A percentile compares a stretch with the other conserved stretches of the same genome.
Conservation (phyloP, 345 rosid genomes). For the Corymbia maculata region DNA sequence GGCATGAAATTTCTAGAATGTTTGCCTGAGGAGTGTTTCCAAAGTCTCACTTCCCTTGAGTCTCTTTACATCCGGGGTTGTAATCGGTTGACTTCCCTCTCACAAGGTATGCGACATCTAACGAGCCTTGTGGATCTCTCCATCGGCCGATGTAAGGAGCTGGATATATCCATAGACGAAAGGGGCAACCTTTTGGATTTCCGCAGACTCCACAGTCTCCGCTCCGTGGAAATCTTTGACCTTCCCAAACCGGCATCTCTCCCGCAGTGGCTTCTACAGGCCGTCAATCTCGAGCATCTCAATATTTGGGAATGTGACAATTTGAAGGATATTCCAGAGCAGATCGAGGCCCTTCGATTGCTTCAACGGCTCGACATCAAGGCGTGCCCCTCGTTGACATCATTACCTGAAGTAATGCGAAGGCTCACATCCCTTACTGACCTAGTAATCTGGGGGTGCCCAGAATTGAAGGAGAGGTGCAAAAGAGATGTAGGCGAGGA, state of each 20-base stretch:
- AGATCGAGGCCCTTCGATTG: background rate
- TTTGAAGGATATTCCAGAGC: background rate
- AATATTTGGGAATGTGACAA: background rate
- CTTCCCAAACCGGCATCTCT: background rate
- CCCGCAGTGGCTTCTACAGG: constrained; percentile 1
- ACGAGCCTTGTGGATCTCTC: background rate
- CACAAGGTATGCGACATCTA: background rate
- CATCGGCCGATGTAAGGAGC: background rate
- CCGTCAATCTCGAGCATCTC: background rate
- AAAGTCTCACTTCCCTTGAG: background rate
- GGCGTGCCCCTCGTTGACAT: background rate
- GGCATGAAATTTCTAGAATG: background rate
- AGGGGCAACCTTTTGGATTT: background rate
- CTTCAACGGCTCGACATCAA: background rate
- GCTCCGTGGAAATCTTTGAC: constrained; percentile 2
- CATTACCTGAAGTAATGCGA: background rate
- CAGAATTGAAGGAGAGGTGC: no score
- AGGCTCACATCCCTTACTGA: background rate
- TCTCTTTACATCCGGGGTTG: background rate
- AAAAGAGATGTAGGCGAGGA: background rate
- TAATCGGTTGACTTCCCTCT: background rate
- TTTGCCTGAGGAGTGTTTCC: background rate
- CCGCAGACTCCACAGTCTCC: background rate
- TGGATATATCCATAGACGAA: background rate
- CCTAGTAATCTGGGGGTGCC: fast-evolving